Conservation (phyloP, 1,284 basidiomycete genomes). For the Marasmius tenuissimus region DNA sequence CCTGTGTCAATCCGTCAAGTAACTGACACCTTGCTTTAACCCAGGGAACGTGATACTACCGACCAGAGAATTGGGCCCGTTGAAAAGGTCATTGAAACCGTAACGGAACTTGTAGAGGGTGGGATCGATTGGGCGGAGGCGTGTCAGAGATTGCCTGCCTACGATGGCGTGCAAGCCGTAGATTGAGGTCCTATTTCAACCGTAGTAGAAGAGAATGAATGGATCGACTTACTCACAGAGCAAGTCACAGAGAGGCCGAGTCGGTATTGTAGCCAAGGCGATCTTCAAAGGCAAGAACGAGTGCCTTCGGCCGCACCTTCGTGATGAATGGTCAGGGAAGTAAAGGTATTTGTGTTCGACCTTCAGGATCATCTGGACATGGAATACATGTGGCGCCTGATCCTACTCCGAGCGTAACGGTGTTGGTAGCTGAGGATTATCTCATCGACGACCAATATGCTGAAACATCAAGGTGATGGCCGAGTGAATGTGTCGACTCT, state of each 20-base stretch:
- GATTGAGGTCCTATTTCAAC: conserved; percentile 26
- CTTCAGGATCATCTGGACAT: not conserved
- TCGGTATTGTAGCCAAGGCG: no score
- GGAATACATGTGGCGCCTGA: not conserved
- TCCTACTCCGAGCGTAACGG: conserved; percentile 1
- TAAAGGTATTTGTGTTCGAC: not conserved
- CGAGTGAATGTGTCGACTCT: not conserved
- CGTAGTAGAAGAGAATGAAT: not conserved
- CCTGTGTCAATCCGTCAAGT: conserved; percentile 3
- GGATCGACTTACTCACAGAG: not conserved
- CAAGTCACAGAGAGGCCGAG: no score
- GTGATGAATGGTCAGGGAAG: not conserved
- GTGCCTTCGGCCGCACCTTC: no score
- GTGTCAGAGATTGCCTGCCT: conserved; percentile 69
- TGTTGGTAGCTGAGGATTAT: not conserved
- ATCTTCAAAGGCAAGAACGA: no score
- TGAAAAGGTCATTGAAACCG: conserved; percentile 85
- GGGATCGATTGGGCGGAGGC: conserved; percentile 80
- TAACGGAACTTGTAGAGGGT: conserved; percentile 77
- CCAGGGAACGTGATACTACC: conserved; percentile 92
- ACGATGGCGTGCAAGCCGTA: conserved; percentile 90
- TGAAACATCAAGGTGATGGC: not conserved
- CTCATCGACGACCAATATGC: not conserved
- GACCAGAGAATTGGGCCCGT: conserved; percentile 91
- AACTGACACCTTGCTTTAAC: conserved; percentile 5